phyloP scores from a whole-genome alignment of 306 rosid genomes.

The Cyclanthera cordifolia region DNA sequence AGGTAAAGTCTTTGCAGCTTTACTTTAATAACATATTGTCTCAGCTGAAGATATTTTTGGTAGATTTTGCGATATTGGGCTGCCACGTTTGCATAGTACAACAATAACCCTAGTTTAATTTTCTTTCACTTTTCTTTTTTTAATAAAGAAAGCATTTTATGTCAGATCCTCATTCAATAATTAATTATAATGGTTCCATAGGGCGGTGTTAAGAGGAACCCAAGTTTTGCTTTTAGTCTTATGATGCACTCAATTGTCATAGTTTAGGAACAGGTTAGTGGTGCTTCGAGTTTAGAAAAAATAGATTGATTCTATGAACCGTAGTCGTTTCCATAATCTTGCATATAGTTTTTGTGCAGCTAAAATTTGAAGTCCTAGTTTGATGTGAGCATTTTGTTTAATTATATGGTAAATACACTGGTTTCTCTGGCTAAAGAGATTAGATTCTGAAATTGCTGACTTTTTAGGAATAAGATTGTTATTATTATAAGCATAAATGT shows the following conservation, averaged over 20 bases:
- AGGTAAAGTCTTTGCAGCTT: not conserved
- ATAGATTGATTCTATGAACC: no score
- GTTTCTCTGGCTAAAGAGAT: not conserved
- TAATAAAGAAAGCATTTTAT: not conserved
- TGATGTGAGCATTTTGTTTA: not conserved
- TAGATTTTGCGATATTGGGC: not conserved
- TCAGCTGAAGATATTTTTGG: not conserved
- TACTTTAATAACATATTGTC: not conserved
- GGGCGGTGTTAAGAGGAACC: no score
- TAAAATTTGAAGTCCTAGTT: not conserved
- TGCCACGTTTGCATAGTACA: conserved; percentile 7
- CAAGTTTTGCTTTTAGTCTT: no score
- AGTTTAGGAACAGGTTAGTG: no score
- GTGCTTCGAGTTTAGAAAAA: no score
- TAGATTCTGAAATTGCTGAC: conserved; percentile 3
- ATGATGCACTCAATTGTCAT: no score
- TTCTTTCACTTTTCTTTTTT: not conserved
- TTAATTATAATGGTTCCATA: no score
- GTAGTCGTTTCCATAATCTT: not conserved
- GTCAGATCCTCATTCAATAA: not conserved
- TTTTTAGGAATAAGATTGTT: not conserved
- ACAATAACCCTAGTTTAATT: not conserved
- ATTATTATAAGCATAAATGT: not conserved
- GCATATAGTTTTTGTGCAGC: not conserved
- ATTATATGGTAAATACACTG: not conserved